Evolutionary conservation across 2,329 filamentous ascomycete genomes (phyloP).

Genomic region (Penicillium sp.): DNA sequence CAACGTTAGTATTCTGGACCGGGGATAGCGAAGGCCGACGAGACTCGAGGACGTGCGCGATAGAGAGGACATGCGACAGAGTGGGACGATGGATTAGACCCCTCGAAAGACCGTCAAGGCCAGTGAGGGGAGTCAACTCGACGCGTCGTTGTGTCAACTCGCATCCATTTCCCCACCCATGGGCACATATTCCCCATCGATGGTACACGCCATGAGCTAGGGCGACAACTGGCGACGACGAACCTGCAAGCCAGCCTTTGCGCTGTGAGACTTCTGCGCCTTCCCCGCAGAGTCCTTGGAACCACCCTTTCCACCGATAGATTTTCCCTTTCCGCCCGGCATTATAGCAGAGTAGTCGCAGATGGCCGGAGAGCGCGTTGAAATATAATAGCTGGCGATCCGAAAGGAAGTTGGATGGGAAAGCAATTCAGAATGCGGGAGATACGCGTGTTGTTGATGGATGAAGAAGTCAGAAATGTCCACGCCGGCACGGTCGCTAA

Average conservation of each 20-base stretch:
- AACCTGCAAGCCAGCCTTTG: conserved; percentile 92
- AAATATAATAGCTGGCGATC: conserved; percentile 19
- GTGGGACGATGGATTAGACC: conserved; percentile 1
- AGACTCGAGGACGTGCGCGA: neutral
- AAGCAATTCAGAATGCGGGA: conserved; percentile 25
- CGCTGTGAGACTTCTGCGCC: conserved; percentile 87
- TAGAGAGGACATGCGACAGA: conserved; percentile 10
- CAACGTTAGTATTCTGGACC: conserved; percentile 18
- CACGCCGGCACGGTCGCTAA: conserved; percentile 36
- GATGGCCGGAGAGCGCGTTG: conserved; percentile 26
- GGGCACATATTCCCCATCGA: conserved; percentile 6
- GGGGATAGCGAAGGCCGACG: neutral
- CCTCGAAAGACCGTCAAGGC: conserved; percentile 1
- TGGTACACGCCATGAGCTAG: neutral
- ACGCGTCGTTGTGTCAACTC: conserved; percentile 19
- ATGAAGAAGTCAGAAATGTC: conserved; percentile 41
- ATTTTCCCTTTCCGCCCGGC: conserved; percentile 92
- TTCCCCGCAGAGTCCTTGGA: conserved; percentile 80
- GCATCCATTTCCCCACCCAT: conserved; percentile 2
- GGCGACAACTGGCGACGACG: conserved; percentile 34
- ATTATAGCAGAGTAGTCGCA: conserved; percentile 44
- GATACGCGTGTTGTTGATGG: conserved; percentile 42
- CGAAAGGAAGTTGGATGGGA: conserved; percentile 26
- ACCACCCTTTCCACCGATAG: conserved; percentile 82
- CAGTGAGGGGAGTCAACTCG: conserved; percentile 12